Percentiles rank a stretch among this genome's conserved stretches.
Conservation (phyloP, 345 rosid genomes). For the Trapa bicornis region DNA sequence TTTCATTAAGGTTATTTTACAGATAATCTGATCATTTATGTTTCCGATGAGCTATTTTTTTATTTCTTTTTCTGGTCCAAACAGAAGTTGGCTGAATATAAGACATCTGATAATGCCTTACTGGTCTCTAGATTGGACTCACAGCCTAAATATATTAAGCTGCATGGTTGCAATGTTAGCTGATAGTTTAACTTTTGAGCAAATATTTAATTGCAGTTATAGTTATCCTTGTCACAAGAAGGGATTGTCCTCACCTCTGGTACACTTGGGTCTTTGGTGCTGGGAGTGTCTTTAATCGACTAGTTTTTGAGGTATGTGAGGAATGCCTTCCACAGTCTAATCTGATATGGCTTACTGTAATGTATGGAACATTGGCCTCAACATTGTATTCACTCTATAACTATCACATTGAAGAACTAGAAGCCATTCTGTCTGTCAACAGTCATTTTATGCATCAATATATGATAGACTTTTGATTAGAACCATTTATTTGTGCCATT, state of each 20-base stretch:
- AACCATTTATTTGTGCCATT: not conserved
- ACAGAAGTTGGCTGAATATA: not conserved
- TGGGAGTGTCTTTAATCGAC: not conserved
- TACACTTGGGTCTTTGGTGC: not conserved
- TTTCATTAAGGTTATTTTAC: not conserved
- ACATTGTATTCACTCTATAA: not conserved
- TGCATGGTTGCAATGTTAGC: not conserved
- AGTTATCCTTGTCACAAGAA: not conserved
- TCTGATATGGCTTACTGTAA: not conserved
- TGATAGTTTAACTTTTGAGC: not conserved
- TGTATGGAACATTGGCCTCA: not conserved
- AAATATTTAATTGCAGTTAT: not conserved
- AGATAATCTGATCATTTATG: not conserved
- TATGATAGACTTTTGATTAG: not conserved
- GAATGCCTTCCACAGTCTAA: not conserved
- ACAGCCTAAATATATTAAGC: not conserved
- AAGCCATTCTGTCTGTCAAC: not conserved
- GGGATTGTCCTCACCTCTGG: not conserved
- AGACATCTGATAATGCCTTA: not conserved
- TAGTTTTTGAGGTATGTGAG: not conserved
- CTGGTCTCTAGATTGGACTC: not conserved
- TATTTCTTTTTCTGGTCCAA: not conserved
- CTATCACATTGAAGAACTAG: not conserved
- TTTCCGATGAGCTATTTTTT: too few relatives aligned
- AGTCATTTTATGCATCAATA: not conserved